Base-by-base conservation (phyloP, 2,329 filamentous ascomycete species). In the Pseudogymnoascus sp. region DNA sequence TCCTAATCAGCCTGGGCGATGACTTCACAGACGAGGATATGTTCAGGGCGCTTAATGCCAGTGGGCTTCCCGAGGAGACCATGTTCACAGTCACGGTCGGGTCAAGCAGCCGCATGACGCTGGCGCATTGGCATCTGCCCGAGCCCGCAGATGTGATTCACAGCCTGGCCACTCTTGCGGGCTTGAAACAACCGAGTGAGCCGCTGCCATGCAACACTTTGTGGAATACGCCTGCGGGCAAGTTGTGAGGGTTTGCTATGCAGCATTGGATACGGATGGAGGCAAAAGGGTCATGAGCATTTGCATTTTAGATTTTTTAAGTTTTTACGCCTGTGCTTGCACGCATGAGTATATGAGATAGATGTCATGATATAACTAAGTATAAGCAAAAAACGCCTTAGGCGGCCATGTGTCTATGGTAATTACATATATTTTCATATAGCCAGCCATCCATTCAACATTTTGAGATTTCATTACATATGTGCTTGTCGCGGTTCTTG, bases 21-120 rank as follows among this genome's bases (percentile, higher is more conserved):
- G 95, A 99, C 72, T 96, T 95, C 70, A 99, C 95, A 5, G 95
- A 99, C 73, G 95, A 99, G 82, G 93, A 96, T 88, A 87, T 88
- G 85, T 98, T 98, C 84, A 89, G 91, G 63, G 88, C 91, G 12
- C 82, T 98, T 50, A 86, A 86, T 70, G 81, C 79, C 1, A 81
- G 78, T 74, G 82, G 61, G 76, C 80, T 66, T 81, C 82, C 71
- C 72, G 82, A 74, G 72, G 78, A 91, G 37, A 85, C 92, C 71
- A 85, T 96, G 66, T 98, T 96, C 77, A 91, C 91, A 1, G 91
- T 96, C 46, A 96, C 92, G 0, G 91, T 98, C 2, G 95, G 95
- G 2, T 89, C 92, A 4, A 95, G 89, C 76, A 93, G 89, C 62
- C 97, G 97, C 80, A 88, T 92, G 71, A 98, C 95, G 2, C 81